Conservation (phyloP, 805 yeast species). For the Kluyveromyces lactis region DNA sequence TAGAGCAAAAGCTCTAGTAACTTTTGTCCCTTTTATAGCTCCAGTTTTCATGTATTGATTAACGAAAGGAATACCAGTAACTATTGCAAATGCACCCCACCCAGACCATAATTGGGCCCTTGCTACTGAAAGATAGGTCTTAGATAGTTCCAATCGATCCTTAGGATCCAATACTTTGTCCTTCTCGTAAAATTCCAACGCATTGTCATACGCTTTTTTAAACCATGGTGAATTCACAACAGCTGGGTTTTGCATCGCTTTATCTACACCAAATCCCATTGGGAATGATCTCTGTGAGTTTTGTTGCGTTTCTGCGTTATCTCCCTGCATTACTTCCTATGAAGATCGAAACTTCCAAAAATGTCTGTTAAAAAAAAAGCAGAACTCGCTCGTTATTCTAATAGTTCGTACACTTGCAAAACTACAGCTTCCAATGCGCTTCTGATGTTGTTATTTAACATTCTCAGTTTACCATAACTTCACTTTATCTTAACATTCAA, state of each 20-base stretch:
- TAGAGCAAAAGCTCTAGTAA: slow-evolving; percentile 34
- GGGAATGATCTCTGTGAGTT: too few relatives aligned
- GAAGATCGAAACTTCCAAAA: too few relatives aligned
- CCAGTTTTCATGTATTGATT: slow-evolving; percentile 29
- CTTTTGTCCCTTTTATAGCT: slow-evolving; percentile 31
- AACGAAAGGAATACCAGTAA: slow-evolving; percentile 37
- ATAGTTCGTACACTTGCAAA: too few relatives aligned
- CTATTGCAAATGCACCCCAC: slow-evolving; percentile 34
- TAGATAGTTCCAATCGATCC: slow-evolving; percentile 37
- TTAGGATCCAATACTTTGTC: slow-evolving; percentile 35
- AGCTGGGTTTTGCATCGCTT: background rate
- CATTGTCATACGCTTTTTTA: slow-evolving; percentile 34
- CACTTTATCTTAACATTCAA: too few relatives aligned
- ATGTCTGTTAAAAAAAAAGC: too few relatives aligned
- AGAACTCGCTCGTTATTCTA: too few relatives aligned
- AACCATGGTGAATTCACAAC: slow-evolving; percentile 24
- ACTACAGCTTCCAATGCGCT: too few relatives aligned
- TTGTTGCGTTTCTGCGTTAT: too few relatives aligned
- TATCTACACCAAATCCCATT: background rate
- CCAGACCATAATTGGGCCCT: slow-evolving; percentile 31
- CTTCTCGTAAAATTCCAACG: slow-evolving; percentile 40
- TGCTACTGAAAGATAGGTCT: slow-evolving; percentile 31
- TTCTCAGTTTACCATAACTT: too few relatives aligned
- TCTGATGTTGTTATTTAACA: too few relatives aligned
- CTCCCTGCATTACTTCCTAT: too few relatives aligned